Evolutionary conservation across 495 filamentous ascomycete genomes (phyloP), one percentile per base, ranked within the genome.

Genomic region (Achaetomiella virescens): DNA sequence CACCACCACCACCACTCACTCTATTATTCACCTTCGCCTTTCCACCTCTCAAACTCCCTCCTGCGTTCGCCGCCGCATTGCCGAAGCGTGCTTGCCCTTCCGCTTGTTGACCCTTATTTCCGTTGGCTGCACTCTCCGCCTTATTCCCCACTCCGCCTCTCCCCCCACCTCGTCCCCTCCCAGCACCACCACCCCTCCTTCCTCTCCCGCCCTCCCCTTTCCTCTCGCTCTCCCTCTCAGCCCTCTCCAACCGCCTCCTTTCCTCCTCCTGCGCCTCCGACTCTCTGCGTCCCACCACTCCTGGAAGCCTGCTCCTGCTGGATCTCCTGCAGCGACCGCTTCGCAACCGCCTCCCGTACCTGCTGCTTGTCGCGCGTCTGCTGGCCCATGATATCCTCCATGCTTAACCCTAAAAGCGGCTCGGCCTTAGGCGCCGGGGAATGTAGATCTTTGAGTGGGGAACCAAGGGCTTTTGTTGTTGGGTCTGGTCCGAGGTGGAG

Each of bases 281-380:
- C 87, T 91, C 67, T 98, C 93, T 53, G 86, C 81, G 59, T 97
- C 91, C 93, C 93, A 98, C 93, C 95, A 98, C 65, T 92, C 85
- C 68, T 96, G 88, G 70, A 98, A 33, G 90, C 89, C 67, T 98
- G 93, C 67, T 98, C 93, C 48, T 87, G 81, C 65, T 98, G 95
- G 59, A 98, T 98, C 38, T 97, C 93, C 63, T 92, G 81, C 38
- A 98, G 69, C 55, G 85, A 90, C 40, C 92, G 79, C 67, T 95
- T 96, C 2, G 88, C 86, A 0, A 78, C 82, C n/a, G 89, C 89
- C 70, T 95, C 91, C 38, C 81, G 84, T 57, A 93, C 81, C 48
- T 82, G 77, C 55, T 91, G 82, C 62, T 97, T 93, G 58, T 95
- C 91, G 7, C 81, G 83, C 66, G 86, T 83, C 70, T 98, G 89